Conservation (phyloP, 805 yeast genomes). For the Schwanniomyces sp. region DNA sequence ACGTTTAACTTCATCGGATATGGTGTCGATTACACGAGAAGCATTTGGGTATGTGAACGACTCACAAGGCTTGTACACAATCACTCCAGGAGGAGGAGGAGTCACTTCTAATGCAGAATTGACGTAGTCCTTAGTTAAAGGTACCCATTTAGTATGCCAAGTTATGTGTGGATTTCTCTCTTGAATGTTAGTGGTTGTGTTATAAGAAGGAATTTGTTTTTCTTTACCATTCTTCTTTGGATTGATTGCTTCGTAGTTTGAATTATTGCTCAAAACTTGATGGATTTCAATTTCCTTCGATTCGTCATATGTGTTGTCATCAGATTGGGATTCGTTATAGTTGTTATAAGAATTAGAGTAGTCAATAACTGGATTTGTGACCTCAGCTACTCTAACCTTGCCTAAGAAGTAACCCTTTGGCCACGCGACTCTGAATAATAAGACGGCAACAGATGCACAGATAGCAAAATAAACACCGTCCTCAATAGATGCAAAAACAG, state of each 20-base stretch:
- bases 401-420: constrained; percentile 87
- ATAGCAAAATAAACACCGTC: constrained; percentile 89
- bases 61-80: constrained; percentile 82
- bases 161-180: constrained; percentile 32
- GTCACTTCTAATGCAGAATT: constrained; percentile 58
- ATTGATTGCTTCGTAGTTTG: constrained; percentile 22
- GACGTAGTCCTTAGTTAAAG: constrained; percentile 47
- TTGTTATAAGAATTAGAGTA: constrained; percentile 14
- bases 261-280: constrained; percentile 37
- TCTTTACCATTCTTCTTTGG: constrained; percentile 20
- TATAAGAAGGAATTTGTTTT: constrained; percentile 4
- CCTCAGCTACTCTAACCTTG: constrained; percentile 67
- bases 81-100: constrained; percentile 89
- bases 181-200: constrained; percentile 20
- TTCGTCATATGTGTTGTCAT: constrained; percentile 8
- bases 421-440: constrained; percentile 72
- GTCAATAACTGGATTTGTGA: constrained; percentile 58
- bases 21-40: constrained; percentile 66
- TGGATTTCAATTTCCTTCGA: constrained; percentile 40
- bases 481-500: constrained; percentile 80
- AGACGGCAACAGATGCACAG: constrained; percentile 74
- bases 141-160: constrained; percentile 70
- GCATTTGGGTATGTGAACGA: constrained; percentile 81
- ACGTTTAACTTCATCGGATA: constrained; percentile 65
- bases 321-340: neutral